Base-by-base conservation (phyloP, 352 stramenopile species). In the Phytophthora sojae region DNA sequence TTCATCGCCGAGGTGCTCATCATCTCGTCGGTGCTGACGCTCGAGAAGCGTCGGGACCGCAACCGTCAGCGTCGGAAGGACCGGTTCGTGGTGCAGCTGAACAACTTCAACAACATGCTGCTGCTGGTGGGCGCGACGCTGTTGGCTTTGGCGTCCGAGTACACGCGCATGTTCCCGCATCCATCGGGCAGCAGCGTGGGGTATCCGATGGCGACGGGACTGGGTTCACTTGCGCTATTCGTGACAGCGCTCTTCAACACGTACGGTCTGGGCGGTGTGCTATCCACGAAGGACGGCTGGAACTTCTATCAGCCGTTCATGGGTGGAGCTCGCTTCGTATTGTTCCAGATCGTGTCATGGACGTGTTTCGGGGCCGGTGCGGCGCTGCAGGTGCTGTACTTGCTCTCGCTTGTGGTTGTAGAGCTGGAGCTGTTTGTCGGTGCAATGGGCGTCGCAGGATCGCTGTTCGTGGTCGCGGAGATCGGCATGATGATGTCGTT, bases 21-120 rank as follows among this genome's bases (percentile, higher is more conserved):
- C 51, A 86, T 95, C 32, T 95, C 89, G 52, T 95, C 89, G 12
- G 73, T 94, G 14, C 59, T 96, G 17, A 81, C 86, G 26, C 77
- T 94, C 32, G 81, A 91, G 21, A 77, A 82, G 23, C 74, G 72
- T 44, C 73, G 77, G 21, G 67, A 82, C 37, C 78, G 71, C 39
- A 77, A 79, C 51, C 64, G 57, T 7, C 63, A 81, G 35, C 60
- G 71, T 6, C 71, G 75, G 45, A 77, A 79, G 19, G 82, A 82
- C 45, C 86, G 82, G 11, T 80, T 88, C 60, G 82, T 90, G 45
- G 77, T 94, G 52, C 81, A 92, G 55, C 69, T 93, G 44, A 91
- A 96, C 79, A 94, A 95, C 78, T 94, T 90, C 63, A 94, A 91
- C 74, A 94, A 96, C 73, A 91, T 94, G 82, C 64, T 95, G 62